Conservation (phyloP, 176 grass and related monocot species). For the Saccharum officinarum region DNA sequence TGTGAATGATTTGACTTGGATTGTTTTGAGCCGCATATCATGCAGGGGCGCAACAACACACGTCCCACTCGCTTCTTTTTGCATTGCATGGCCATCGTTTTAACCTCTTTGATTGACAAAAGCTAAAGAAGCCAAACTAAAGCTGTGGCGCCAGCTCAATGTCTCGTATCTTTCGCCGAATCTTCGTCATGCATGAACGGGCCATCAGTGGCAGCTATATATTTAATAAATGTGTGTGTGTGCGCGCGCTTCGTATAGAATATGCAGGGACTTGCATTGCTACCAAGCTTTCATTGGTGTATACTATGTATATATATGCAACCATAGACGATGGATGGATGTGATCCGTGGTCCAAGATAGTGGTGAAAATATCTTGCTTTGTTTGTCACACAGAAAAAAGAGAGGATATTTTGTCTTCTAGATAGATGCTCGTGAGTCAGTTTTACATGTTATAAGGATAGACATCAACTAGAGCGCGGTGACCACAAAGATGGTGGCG, state of each 20-base stretch:
- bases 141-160: conserved; percentile 39
- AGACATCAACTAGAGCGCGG: not conserved
- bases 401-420: not conserved
- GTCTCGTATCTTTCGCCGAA: conserved; percentile 10
- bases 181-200: not conserved
- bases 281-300: not conserved
- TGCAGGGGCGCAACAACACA: not conserved
- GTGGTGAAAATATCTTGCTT: not conserved
- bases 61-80: not conserved
- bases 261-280: conserved; percentile 5
- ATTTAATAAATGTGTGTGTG: not conserved
- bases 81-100: not conserved
- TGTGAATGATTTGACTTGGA: conserved; percentile 13
- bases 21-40: conserved; percentile 1
- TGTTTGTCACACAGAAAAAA: not conserved
- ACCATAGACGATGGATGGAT: too few species aligned
- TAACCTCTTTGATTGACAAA: conserved; percentile 24
- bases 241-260: not conserved
- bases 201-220: not conserved
- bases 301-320: not conserved
- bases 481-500: too few species aligned
- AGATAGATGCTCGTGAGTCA: not conserved
- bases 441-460: too few species aligned
- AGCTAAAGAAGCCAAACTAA: conserved; percentile 19
- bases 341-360: not conserved